Evolutionary conservation across 192 early-diverging fungal species (phyloP), one percentile per base, ranked within the genome.

Genomic region (Coemansia sp.): DNA sequence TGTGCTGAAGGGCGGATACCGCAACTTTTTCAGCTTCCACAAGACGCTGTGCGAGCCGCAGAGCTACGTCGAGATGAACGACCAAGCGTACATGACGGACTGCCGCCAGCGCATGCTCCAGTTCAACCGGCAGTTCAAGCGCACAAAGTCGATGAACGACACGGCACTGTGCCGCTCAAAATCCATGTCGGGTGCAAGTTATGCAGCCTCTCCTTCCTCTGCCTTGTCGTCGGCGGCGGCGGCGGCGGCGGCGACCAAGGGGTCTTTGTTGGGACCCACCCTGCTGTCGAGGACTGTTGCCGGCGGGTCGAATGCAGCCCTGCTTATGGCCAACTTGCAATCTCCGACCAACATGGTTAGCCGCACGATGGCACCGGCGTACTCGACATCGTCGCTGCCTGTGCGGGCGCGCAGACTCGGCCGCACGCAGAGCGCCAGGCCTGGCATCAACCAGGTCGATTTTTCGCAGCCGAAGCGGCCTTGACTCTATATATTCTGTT

Each of bases 1-100:
- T 70, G 85, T 95, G 17, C 83, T 95, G 50, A 68, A 91, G 55
- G 92, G 92, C 27, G 93, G 93, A 8, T 95, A 94, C 76, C 83
- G 87, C 43, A 74, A 74, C 17, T 95, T 95, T 60, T 93, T 84
- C 58, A 58, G 63, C 35, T 60, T 68, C 22, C 67, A 84, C 69
- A 84, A 86, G 68, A 46, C 68, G 2, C 81, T 79, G 39, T 93
- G 92, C 72, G 70, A 83, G 52, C 92, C 91, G 24, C 83, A 88
- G 69, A 82, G 62, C 29, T 94, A 93, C 70, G 81, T 91, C 12
- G 88, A 91, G 70, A 93, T 94, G 92, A 84, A 80, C 57, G 83
- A 93, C 63, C 54, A 56, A n/a, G 76, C 65, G 34, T 83, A 82
- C 56, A 68, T 65, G 1, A 70, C 75, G 5, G 86, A 91, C 38